phyloP scores from a whole-genome alignment of 177 flowering plant genomes.

The Vitis hybrid region DNA sequence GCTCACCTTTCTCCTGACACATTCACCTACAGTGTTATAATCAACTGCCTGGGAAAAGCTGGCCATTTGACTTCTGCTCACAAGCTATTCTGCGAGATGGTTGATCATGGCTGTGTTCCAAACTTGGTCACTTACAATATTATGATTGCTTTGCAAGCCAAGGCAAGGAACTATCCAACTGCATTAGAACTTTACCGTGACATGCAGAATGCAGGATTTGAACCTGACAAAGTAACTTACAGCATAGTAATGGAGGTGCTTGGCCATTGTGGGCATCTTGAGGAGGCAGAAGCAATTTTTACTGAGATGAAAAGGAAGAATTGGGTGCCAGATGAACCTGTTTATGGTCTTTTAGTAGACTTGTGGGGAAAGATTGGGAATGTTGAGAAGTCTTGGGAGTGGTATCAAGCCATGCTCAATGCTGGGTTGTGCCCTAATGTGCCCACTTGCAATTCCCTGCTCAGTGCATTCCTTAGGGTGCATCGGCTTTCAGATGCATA shows the following conservation, averaged over 20 bases:
- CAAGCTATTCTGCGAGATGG: conserved; percentile 83
- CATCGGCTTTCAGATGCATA: conserved; percentile 72
- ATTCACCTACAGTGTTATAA: conserved; percentile 95
- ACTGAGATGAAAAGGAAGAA: conserved; percentile 69
- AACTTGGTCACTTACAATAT: conserved; percentile 92
- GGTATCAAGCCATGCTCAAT: conserved; percentile 90
- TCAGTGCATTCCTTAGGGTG: conserved; percentile 85
- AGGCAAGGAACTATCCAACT: conserved; percentile 77
- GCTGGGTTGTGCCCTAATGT: conserved; percentile 91
- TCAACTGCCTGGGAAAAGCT: conserved; percentile 96
- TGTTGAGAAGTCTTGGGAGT: conserved; percentile 75
- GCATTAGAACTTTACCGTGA: conserved; percentile 81
- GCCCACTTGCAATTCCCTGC: conserved; percentile 93
- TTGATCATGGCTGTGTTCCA: conserved; percentile 83
- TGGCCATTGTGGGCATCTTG: conserved; percentile 90
- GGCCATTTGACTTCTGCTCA: conserved; percentile 80
- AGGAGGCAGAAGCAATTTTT: conserved; percentile 89
- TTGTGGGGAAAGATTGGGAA: conserved; percentile 93
- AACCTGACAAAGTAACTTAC: conserved; percentile 96
- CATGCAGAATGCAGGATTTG: conserved; percentile 86
- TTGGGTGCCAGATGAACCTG: conserved; percentile 96
- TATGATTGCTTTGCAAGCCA: conserved; percentile 95
- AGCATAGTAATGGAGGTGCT: conserved; percentile 98
- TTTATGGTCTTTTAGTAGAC: conserved; percentile 90
- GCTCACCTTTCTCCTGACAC: conserved; percentile 95